Evolutionary conservation across 768 basidiomycete genomes (phyloP).

Genomic region (Phlebiopsis gigantea): DNA sequence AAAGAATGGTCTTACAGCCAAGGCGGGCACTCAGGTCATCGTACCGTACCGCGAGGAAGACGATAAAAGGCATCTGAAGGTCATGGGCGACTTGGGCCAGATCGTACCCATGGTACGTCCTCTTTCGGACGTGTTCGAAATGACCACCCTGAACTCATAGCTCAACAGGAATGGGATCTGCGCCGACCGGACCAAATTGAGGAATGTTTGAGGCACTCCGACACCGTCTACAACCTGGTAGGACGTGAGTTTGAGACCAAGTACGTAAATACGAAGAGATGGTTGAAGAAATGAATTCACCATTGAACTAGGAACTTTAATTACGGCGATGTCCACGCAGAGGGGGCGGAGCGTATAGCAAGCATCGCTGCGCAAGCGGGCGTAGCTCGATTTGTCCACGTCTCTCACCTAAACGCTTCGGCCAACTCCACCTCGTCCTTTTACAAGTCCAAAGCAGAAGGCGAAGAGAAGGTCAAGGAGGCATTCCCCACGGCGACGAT

Average conservation of each 20-base stretch:
- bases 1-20: conserved; percentile 43
- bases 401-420: conserved; percentile 93
- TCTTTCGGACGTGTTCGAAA: neutral
- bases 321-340: conserved; percentile 74
- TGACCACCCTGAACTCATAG: neutral
- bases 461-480: conserved; percentile 80
- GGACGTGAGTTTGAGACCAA: conserved; percentile 95
- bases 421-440: conserved; percentile 72
- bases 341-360: conserved; percentile 83
- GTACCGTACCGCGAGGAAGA: conserved; percentile 95
- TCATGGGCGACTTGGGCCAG: conserved; percentile 95
- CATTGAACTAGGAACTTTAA: conserved; percentile 69
- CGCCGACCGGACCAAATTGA: conserved; percentile 86
- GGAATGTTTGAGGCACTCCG: conserved; percentile 91
- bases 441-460: conserved; percentile 86
- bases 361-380: conserved; percentile 70
- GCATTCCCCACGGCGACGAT: conserved; percentile 86
- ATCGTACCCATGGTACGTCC: conserved; percentile 83
- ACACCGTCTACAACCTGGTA: conserved; percentile 94
- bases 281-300: neutral
- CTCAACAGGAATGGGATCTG: conserved; percentile 87
- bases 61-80: conserved; percentile 82
- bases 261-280: conserved; percentile 37
- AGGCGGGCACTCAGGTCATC: conserved; percentile 88
- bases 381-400: conserved; percentile 83